Evolutionary conservation across 2,329 filamentous ascomycete genomes (phyloP), one percentile per base, ranked within the genome.

Genomic region (Microcyclospora tardicrescens): DNA sequence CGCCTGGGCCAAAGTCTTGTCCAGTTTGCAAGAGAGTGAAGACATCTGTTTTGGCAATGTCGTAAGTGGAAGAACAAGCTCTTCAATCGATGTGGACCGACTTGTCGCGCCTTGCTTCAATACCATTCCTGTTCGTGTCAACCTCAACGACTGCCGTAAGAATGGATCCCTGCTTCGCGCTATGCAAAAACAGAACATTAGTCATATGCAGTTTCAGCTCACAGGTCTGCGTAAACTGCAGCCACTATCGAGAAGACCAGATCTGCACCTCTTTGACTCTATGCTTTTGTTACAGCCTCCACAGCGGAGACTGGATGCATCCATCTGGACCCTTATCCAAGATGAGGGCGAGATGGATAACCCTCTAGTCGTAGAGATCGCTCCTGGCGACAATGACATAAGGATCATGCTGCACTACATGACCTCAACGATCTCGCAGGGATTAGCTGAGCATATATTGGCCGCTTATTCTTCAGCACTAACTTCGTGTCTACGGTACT

Each of bases 101-200:
- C 71, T 94, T 5, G 73, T 93, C n/a, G 85, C 84, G 0, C 87
- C 87, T 0, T 93, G 85, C 56, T 94, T 95, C 67, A 95, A 94
- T 54, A 93, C 87, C 0, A 61, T 94, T 10, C 85, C 87, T 0
- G 55, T 86, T 2, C 73, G 84, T 16, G 61, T 76, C 12, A 61
- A 75, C 27, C 43, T 82, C 9, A 60, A 67, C 1, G 54, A 55
- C 2, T 56, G 56, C 2, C 63, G 58, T 1, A 69, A 67, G 12
- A 77, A 78, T 40, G 50, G 67, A 0, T 70, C 77, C 5, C 55
- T 86, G 10, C 61, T 81, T 16, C 72, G 71, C 40, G 56, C 62
- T 2, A 66, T 84, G 2, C 79, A 86, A 37, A 59, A 60, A 0
- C 55, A 75, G 16, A 86, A 83, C 51, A 62, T 73, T 0, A 67